Evolutionary conservation across 345 rosid genomes (phyloP), one percentile per base, ranked within the genome.

Genomic region (Melaleuca alternifolia): DNA sequence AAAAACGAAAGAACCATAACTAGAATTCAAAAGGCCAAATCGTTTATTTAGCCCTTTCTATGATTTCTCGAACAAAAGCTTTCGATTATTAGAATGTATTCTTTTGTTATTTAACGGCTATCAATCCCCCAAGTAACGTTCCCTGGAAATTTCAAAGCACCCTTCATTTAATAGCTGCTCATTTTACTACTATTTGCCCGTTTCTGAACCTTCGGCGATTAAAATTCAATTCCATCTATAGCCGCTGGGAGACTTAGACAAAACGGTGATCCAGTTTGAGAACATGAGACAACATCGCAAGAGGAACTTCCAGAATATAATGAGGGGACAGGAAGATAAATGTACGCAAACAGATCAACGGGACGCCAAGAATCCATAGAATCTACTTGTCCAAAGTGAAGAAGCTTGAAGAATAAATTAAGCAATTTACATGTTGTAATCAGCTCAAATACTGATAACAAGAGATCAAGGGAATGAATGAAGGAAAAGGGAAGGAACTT

Each of bases 371-470:
- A 33, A 21, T 33, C 48, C 79, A 6, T 20, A 71, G 9, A 71
- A 71, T 71, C 79, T 21, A 71, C 46, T 33, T 65, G 87, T 82
- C 50, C 16, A 57, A 75, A 85, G 75, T 56, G 85, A 89, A 86
- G 50, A 53, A 52, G 71, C 85, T 86, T 87, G 85, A 87, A 61
- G 61, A 75, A 87, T 83, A 88, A 86, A 84, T 88, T 50, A 83
- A 86, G 91, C 87, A 86, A 89, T 91, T 89, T 93, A 91, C 92
- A 88, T 50, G 85, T 54, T 54, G 46, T 88, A 62, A 85, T 51
- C 87, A 87, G 62, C 79, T 81, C 41, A 79, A 87, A 83, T 52
- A 82, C 62, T 50, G 51, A 51, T 85, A 28, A 37, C 41, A 85
- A 88, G 87, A 83, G 54, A 86, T 59, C 48, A 50, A 82, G 51